These are phyloP conservation scores for Lolium rigidum DNA, from an alignment of 176 grass and related monocot species.

Conservation along the genomic window DNA sequence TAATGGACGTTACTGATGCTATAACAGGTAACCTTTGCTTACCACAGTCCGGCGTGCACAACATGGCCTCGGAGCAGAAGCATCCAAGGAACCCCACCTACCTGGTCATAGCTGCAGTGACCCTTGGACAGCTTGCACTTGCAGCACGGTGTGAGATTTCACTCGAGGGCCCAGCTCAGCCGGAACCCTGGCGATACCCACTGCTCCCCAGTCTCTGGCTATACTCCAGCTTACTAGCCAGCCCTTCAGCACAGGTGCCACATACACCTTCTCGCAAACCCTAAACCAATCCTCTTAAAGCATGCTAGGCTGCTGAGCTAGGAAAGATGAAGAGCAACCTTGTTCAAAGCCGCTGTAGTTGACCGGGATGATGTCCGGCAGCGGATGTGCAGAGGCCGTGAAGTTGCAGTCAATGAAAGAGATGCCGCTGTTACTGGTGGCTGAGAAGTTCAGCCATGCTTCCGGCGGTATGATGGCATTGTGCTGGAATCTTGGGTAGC, in stretches of 20 bases:
- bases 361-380: neutral
- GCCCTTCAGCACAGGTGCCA: conserved; percentile 30
- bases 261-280: conserved; percentile 2
- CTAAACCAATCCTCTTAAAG: neutral
- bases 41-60: no score
- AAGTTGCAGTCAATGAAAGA: conserved; percentile 34
- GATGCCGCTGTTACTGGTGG: conserved; percentile 13
- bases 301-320: neutral
- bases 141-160: neutral
- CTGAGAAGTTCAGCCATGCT: conserved; percentile 31
- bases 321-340: neutral
- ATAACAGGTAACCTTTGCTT: no score
- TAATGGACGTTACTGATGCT: no score
- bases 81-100: no score
- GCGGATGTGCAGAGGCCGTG: neutral
- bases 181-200: conserved; percentile 22
- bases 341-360: neutral
- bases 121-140: neutral
- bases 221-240: neutral
- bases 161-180: conserved; percentile 33
- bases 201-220: neutral
- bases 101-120: no score
- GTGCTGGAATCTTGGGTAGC: conserved; percentile 40
- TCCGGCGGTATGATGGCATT: conserved; percentile 31
- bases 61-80: no score